Evolutionary conservation across 2,329 filamentous ascomycete species (phyloP).

Genomic region (Neonectria punicea): DNA sequence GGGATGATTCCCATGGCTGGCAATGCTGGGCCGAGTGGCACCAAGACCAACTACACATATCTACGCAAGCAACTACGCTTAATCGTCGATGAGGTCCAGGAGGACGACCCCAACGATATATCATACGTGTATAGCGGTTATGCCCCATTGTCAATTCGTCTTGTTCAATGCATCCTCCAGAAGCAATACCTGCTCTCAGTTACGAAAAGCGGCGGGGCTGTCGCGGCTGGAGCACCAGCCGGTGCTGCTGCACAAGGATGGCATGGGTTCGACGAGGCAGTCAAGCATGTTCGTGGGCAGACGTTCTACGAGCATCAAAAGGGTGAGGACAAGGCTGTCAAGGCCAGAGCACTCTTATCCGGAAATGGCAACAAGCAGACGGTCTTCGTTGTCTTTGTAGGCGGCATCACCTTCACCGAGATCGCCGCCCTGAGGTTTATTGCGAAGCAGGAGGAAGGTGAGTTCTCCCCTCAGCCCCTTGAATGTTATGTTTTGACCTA

Average conservation of each 20-base stretch:
- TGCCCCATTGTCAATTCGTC: slow-evolving; percentile 87
- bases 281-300: slow-evolving; percentile 86
- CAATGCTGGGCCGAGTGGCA: slow-evolving; percentile 62
- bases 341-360: slow-evolving; percentile 84
- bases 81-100: slow-evolving; percentile 96
- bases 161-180: slow-evolving; percentile 92
- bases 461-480: slow-evolving; percentile 33
- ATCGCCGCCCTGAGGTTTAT: slow-evolving; percentile 94
- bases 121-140: slow-evolving; percentile 99
- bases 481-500: slow-evolving; percentile 18
- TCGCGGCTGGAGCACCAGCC: slow-evolving; percentile 46
- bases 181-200: slow-evolving; percentile 84
- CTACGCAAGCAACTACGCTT: slow-evolving; percentile 87
- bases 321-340: slow-evolving; percentile 91
- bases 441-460: slow-evolving; percentile 81
- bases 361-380: slow-evolving; percentile 84
- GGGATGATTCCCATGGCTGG: slow-evolving; percentile 82
- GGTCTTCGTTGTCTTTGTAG: slow-evolving; percentile 95
- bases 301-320: slow-evolving; percentile 94
- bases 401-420: slow-evolving; percentile 96
- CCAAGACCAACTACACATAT: slow-evolving; percentile 90
- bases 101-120: slow-evolving; percentile 92
- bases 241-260: slow-evolving; percentile 79
- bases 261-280: slow-evolving; percentile 91
- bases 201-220: slow-evolving; percentile 68